These are phyloP conservation scores for Neopestalotiopsis rosae DNA, from an alignment of 2,329 filamentous ascomycete species.

Conservation along the genomic window DNA sequence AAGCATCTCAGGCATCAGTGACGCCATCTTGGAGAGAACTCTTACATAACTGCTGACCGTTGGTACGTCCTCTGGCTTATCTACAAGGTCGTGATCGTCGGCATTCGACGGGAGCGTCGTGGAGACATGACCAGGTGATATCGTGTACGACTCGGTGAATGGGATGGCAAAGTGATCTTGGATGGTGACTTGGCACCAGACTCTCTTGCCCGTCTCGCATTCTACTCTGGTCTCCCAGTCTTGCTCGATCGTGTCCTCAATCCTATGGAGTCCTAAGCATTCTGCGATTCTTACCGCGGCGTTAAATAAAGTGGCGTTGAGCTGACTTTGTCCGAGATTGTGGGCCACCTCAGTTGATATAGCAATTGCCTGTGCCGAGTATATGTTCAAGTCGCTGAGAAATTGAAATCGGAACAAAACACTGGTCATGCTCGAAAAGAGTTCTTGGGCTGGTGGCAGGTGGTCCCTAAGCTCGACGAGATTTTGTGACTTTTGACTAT, in stretches of 20 bases:
- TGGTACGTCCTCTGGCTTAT: not conserved
- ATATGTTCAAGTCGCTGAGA: not conserved
- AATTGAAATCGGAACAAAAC: not conserved
- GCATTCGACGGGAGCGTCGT: not conserved
- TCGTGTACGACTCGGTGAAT: conserved; percentile 4
- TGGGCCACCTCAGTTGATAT: conserved; percentile 7
- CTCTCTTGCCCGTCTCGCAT: not conserved
- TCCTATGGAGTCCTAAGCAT: not conserved
- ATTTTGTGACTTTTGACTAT: conserved; percentile 6
- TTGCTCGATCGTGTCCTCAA: not conserved
- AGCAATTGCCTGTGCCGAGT: conserved; percentile 1
- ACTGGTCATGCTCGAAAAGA: not conserved
- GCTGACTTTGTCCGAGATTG: conserved; percentile 9
- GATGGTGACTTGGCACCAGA: conserved; percentile 10
- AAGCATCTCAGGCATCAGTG: conserved; percentile 4
- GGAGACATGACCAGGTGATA: conserved; percentile 1
- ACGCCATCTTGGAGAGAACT: conserved; percentile 8
- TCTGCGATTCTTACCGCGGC: conserved; percentile 5
- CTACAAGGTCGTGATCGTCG: not conserved
- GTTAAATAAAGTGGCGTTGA: conserved; percentile 13
- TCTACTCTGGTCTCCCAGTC: not conserved
- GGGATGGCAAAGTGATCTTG: conserved; percentile 9
- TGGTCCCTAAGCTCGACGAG: not conserved
- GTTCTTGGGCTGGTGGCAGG: not conserved
- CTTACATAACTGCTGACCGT: conserved; percentile 7